These are phyloP conservation scores for Luffa aegyptiaca DNA, from an alignment of 306 rosid species.

Conservation along the genomic window DNA sequence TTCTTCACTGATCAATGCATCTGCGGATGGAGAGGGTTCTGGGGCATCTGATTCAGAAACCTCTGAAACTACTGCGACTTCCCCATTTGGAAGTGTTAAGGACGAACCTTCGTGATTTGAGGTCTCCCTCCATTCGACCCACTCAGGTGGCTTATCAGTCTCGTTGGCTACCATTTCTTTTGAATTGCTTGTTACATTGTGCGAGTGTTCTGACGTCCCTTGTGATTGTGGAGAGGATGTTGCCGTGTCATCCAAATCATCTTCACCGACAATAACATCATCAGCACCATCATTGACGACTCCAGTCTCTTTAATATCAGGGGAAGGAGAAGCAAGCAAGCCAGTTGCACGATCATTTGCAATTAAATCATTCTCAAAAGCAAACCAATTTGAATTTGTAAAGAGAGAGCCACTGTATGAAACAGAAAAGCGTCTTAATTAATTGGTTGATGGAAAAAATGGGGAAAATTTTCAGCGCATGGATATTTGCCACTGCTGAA, in stretches of 20 bases:
- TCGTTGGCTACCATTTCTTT: conserved; percentile 30
- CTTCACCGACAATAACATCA: conserved; percentile 52
- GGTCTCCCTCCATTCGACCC: conserved; percentile 99
- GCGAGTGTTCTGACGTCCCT: conserved; percentile 26
- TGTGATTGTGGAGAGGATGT: conserved; percentile 57
- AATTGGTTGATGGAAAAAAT: not conserved
- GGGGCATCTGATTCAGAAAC: conserved; percentile 24
- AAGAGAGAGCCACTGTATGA: conserved; percentile 78
- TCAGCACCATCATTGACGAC: conserved; percentile 27
- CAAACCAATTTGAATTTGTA: conserved; percentile 98
- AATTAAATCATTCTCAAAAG: conserved; percentile 68
- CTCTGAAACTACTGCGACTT: conserved; percentile 30
- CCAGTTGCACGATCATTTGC: conserved; percentile 63
- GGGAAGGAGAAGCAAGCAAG: conserved; percentile 61
- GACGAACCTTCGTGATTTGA: conserved; percentile 59
- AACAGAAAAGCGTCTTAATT: conserved; percentile 7
- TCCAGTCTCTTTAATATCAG: conserved; percentile 42
- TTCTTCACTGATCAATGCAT: conserved; percentile 8
- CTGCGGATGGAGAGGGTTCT: conserved; percentile 38
- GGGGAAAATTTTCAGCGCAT: not conserved
- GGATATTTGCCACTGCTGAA: not conserved
- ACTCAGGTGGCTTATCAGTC: conserved; percentile 79
- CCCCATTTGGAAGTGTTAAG: conserved; percentile 56
- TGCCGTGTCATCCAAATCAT: conserved; percentile 74
- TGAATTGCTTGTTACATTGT: not conserved